Percentiles rank a stretch among this genome's conserved stretches.
phyloP scores from a whole-genome alignment of 352 stramenopile species.

The Thraustotheca clavata region DNA sequence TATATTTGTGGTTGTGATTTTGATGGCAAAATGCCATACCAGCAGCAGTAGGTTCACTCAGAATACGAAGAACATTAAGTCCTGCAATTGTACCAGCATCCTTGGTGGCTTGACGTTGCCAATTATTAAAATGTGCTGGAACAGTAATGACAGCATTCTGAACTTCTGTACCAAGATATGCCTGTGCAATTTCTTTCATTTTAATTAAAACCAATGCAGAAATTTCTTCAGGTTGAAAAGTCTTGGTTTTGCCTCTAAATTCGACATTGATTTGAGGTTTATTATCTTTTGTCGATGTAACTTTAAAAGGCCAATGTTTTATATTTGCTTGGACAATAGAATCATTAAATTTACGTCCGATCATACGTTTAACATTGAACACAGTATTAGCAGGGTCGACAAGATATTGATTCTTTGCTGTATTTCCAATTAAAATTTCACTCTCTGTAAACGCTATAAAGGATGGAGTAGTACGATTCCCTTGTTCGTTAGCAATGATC shows the following conservation, averaged over 20 bases:
- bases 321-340: slow-evolving; percentile 74
- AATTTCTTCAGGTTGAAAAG: slow-evolving; percentile 84
- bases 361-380: slow-evolving; percentile 95
- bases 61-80: slow-evolving; percentile 92
- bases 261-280: slow-evolving; percentile 79
- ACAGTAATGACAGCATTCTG: slow-evolving; percentile 90
- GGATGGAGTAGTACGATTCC: slow-evolving; percentile 88
- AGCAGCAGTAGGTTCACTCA: slow-evolving; percentile 96
- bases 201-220: slow-evolving; percentile 76
- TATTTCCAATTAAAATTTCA: slow-evolving; percentile 82
- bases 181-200: slow-evolving; percentile 77
- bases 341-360: slow-evolving; percentile 91
- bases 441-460: slow-evolving; percentile 84
- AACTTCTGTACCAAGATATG: slow-evolving; percentile 61
- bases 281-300: slow-evolving; percentile 66
- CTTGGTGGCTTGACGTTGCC: slow-evolving; percentile 91
- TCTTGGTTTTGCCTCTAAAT: slow-evolving; percentile 73
- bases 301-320: slow-evolving; percentile 63
- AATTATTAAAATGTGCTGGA: slow-evolving; percentile 96
- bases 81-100: slow-evolving; percentile 86
- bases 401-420: slow-evolving; percentile 79
- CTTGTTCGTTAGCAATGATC: slow-evolving; percentile 50
- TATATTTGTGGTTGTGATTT: slow-evolving; percentile 85
- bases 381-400: slow-evolving; percentile 91
- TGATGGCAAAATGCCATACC: slow-evolving; percentile 89